phyloP scores from a whole-genome alignment of 1,284 basidiomycete genomes.

The Malassezia japonica region DNA sequence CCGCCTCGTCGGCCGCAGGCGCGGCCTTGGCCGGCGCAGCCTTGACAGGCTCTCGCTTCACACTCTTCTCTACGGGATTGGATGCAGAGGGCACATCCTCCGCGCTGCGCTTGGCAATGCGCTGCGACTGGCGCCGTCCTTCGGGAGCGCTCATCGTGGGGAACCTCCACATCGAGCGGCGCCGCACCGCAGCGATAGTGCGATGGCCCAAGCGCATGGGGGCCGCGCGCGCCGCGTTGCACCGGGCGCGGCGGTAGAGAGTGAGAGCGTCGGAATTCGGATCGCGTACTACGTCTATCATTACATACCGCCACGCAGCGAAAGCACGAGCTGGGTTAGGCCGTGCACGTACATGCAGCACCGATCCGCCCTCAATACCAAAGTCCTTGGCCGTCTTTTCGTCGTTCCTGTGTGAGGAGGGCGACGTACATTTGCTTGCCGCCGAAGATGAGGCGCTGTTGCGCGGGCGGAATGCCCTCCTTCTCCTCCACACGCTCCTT shows the following conservation, averaged over 20 bases:
- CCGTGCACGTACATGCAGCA: conserved; percentile 43
- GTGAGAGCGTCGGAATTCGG: too few relatives aligned
- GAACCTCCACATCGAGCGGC: too few relatives aligned
- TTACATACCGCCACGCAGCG: conserved; percentile 28
- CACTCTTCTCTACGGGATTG: background rate
- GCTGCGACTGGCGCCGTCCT: background rate
- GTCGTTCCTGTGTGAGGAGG: conserved; percentile 39
- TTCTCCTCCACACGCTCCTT: conserved; percentile 99
- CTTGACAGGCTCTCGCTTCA: background rate
- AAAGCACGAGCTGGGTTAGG: conserved; percentile 32
- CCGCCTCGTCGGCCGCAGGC: background rate
- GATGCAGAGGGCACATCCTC: too few relatives aligned
- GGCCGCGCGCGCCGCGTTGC: too few relatives aligned
- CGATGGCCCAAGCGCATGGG: too few relatives aligned
- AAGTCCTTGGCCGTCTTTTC: conserved; percentile 48
- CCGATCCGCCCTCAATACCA: conserved; percentile 45
- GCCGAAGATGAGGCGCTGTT: conserved; percentile 87
- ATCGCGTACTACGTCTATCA: too few relatives aligned
- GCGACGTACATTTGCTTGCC: conserved; percentile 85
- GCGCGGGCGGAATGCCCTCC: conserved; percentile 91
- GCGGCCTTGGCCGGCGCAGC: background rate
- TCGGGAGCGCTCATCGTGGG: background rate
- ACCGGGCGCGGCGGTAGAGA: too few relatives aligned
- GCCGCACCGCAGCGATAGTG: too few relatives aligned
- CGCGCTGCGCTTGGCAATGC: background rate